phyloP scores from a whole-genome alignment of 306 rosid species.

The Trichosanthes truncata region DNA sequence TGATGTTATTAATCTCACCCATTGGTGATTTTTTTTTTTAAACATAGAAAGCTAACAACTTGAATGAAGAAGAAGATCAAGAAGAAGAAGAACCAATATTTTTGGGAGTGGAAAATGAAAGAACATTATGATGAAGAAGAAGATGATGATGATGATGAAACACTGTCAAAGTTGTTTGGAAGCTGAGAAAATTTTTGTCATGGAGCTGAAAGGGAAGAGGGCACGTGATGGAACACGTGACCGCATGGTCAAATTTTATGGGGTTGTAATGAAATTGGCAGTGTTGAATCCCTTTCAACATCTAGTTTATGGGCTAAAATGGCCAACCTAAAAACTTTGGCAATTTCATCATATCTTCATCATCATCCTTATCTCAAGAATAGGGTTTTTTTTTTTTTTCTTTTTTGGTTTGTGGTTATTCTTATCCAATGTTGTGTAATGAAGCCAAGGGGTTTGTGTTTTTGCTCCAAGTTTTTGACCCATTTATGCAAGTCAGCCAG shows the following conservation, averaged over 20 bases:
- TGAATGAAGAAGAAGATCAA: not conserved
- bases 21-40: not conserved
- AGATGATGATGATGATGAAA: not conserved
- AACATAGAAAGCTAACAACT: not conserved
- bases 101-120: not conserved
- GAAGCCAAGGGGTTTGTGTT: not conserved
- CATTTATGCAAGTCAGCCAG: not conserved
- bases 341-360: not conserved
- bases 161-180: constrained; percentile 3
- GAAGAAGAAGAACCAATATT: not conserved
- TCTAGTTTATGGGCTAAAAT: not conserved
- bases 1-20: not conserved
- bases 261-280: not conserved
- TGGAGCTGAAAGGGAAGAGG: not conserved
- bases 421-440: not conserved
- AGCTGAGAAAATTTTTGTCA: not conserved
- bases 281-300: not conserved
- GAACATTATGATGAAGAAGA: not conserved
- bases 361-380: not conserved
- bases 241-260: not conserved
- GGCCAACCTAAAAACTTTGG: not conserved
- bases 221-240: not conserved
- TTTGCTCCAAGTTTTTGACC: not conserved
- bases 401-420: not conserved
- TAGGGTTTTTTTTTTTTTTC: not conserved